Base-by-base conservation (phyloP, 1,284 basidiomycete species). In the Takashimella koratensis region DNA sequence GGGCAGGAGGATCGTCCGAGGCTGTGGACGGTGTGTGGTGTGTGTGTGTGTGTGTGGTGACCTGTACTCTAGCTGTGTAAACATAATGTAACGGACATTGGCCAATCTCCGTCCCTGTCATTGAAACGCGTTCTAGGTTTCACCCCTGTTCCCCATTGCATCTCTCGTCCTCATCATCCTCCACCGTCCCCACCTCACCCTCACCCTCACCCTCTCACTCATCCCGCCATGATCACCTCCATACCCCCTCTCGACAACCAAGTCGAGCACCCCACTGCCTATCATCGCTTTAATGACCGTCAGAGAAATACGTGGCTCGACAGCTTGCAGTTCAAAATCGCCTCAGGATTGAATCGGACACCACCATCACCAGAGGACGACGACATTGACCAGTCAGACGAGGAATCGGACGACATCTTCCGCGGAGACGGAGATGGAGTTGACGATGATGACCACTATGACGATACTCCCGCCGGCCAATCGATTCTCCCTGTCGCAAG, bases 261-360 rank as follows among this genome's bases (percentile, higher is more conserved):
- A n/a, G n/a, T n/a, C n/a, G n/a, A n/a, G n/a, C 30, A 36, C 30
- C 62, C 64, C 1, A 56, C 51, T 16, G 59, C 67, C 2, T 71
- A 61, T 46, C 62, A 66, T 36, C 24, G 52, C 10, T 68, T 68
- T 51, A 45, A 57, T 16, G 47, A 52, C 21, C 20, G 40, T 11
- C 54, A 60, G 21, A 54, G 63, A 19, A 60, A 67, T 44, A 45
- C 48, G 19, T 72, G 70, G 71, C 46, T 71, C 22, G 63, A 65
- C 26, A 50, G 45, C 4, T 51, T 71, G 13, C 59, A 65, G 53
- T 27, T 45, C 40, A 73, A 71, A 56, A 68, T 71, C 21, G 16
- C 26, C 42, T 27, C 4, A 8, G 4, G 0, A 41, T 40, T 2
- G 43, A 20, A 8, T 23, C 22, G 25, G 13, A 23, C 5, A 3